Evolutionary conservation across 75 land plant species (phyloP).

Genomic region (Picea sitchensis): DNA sequence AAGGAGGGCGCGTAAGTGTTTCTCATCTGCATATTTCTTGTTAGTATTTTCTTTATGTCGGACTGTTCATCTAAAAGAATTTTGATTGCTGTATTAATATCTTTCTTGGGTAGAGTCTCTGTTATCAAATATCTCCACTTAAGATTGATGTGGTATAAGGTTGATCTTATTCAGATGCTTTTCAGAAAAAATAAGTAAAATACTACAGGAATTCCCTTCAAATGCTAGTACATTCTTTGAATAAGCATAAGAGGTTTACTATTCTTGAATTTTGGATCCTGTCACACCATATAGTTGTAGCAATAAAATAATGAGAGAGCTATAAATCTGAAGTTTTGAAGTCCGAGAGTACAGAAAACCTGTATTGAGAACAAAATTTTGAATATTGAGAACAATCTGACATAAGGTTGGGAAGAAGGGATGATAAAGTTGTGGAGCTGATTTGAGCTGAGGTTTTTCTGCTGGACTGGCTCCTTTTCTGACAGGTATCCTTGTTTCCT

Average conservation of each 20-base stretch:
- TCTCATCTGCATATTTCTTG: neutral
- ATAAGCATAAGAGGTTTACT: neutral
- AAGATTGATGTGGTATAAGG: neutral
- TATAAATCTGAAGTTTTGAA: neutral
- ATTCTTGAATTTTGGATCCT: neutral
- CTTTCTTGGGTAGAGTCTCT: neutral
- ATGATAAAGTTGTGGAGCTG: no score
- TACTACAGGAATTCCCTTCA: neutral
- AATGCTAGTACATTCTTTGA: neutral
- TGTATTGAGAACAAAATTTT: no score
- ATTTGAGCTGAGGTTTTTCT: no score
- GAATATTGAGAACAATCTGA: no score
- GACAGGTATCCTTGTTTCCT: no score
- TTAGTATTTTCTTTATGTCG: neutral
- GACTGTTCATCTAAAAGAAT: neutral
- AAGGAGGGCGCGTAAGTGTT: conserved; percentile 66
- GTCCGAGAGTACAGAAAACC: no score
- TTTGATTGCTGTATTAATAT: neutral
- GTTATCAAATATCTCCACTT: neutral
- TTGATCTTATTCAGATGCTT: neutral
- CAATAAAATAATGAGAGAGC: neutral
- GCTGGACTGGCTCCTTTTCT: no score
- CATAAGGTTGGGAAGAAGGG: no score
- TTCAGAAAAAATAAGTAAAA: neutral
- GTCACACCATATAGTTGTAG: neutral